Percentiles rank a stretch among this genome's conserved stretches.
These are phyloP conservation scores for Tricholoma sp. DNA, from an alignment of 768 basidiomycete species.

Conservation along the genomic window DNA sequence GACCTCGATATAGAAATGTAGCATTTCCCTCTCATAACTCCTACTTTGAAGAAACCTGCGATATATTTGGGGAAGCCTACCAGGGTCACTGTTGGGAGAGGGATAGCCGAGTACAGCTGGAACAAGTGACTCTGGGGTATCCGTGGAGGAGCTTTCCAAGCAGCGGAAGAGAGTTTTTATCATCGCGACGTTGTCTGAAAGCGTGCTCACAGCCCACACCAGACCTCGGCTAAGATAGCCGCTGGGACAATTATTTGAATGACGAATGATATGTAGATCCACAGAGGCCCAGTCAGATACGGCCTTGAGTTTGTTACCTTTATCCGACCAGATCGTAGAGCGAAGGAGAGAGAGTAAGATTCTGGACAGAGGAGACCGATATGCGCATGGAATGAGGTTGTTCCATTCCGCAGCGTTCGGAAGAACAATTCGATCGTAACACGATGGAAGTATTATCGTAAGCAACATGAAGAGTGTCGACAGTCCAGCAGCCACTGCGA, in stretches of 20 bases:
- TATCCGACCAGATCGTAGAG: not conserved
- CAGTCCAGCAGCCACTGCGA: not conserved
- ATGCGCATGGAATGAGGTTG: not conserved
- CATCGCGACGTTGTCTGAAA: not conserved
- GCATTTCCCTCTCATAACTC: not conserved
- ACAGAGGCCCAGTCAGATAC: not conserved
- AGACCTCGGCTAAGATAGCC: not conserved
- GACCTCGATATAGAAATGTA: not conserved
- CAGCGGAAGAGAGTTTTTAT: not conserved
- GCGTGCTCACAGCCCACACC: not conserved
- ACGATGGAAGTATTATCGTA: not conserved
- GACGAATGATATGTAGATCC: not conserved
- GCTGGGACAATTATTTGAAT: not conserved
- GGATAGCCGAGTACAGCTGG: not conserved
- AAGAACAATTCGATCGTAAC: not conserved
- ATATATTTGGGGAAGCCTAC: not conserved
- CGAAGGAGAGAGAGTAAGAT: not conserved
- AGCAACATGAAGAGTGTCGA: not conserved
- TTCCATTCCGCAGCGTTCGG: not conserved
- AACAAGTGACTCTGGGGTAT: not conserved
- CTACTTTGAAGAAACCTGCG: not conserved
- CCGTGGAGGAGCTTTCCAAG: not conserved
- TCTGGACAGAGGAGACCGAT: not conserved
- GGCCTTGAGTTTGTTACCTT: not conserved
- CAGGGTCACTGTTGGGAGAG: not conserved